These are phyloP conservation scores for Raffaelea arxii DNA, from an alignment of 2,329 filamentous ascomycete species.

Conservation along the genomic window DNA sequence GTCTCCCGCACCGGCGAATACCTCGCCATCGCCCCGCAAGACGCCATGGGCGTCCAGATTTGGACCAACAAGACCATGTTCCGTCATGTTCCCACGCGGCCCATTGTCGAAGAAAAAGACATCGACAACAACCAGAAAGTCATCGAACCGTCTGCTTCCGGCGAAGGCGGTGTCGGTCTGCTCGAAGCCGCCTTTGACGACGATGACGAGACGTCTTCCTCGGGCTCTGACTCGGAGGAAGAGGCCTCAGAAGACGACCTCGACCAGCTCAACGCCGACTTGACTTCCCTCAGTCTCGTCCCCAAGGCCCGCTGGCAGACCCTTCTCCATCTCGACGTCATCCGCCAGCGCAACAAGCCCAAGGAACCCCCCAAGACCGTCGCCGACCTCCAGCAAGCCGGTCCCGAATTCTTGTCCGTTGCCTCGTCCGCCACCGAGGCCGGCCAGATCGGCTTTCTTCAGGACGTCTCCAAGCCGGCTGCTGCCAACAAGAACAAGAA, in stretches of 20 bases:
- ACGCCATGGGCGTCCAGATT: constrained; percentile 77
- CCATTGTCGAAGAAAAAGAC: constrained; percentile 72
- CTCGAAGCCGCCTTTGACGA: constrained; percentile 68
- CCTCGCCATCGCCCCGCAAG: constrained; percentile 78
- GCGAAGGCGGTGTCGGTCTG: constrained; percentile 67
- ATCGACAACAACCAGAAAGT: constrained; percentile 25
- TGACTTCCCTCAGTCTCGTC: constrained; percentile 82
- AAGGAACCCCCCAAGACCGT: constrained; percentile 83
- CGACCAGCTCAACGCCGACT: constrained; percentile 71
- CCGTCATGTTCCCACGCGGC: constrained; percentile 74
- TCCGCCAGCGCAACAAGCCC: constrained; percentile 90
- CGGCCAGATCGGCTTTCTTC: not conserved
- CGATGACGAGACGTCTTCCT: constrained; percentile 25
- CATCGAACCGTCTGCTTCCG: constrained; percentile 63
- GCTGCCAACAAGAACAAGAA: constrained; percentile 20
- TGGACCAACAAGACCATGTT: constrained; percentile 95
- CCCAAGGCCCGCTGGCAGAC: constrained; percentile 93
- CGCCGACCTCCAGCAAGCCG: too few relatives aligned
- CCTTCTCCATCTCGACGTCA: constrained; percentile 80
- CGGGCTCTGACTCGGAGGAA: too few relatives aligned
- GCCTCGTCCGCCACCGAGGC: constrained; percentile 10
- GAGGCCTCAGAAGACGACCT: constrained; percentile 34
- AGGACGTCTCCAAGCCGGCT: too few relatives aligned
- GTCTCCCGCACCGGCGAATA: constrained; percentile 90
- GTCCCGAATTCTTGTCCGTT: constrained; percentile 13